Percentiles rank a stretch among this genome's conserved stretches.
Conservation (phyloP, 2,329 filamentous ascomycete species). For the Trichoderma endophyticum region DNA sequence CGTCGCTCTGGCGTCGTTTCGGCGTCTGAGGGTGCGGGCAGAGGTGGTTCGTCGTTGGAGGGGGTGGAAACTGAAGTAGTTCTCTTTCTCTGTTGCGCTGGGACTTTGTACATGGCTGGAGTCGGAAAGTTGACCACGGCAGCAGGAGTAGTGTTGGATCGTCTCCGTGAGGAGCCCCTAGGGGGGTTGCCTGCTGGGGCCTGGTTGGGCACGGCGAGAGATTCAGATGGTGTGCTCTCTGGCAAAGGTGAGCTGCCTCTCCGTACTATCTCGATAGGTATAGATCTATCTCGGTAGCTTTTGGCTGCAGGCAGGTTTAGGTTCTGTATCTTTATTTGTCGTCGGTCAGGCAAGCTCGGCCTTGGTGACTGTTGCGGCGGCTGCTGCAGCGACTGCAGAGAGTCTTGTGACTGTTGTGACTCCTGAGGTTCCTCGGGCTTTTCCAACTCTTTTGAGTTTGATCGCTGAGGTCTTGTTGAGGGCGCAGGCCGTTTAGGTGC, state of each 20-base stretch:
- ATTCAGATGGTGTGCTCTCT: conserved; percentile 42
- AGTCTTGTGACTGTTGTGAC: neutral
- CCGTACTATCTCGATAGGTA: conserved; percentile 33
- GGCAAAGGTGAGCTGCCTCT: conserved; percentile 51
- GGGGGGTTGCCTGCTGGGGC: conserved; percentile 24
- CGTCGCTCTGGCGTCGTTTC: neutral
- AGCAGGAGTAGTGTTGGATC: conserved; percentile 54
- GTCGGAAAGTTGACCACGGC: conserved; percentile 30
- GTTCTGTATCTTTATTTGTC: conserved; percentile 58
- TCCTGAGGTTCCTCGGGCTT: neutral
- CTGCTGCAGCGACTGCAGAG: neutral
- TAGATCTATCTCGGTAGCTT: conserved; percentile 31
- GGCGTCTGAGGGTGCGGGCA: neutral
- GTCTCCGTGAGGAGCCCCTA: conserved; percentile 39
- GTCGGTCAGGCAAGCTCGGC: conserved; percentile 46
- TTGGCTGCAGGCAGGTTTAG: conserved; percentile 42
- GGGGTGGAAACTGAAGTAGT: conserved; percentile 16
- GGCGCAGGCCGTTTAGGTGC: neutral
- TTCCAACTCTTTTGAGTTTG: neutral
- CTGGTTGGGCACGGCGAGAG: conserved; percentile 42
- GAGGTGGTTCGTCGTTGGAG: neutral
- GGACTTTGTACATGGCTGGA: neutral
- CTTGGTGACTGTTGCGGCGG: neutral
- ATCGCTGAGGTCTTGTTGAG: neutral
- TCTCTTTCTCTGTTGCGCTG: neutral